These are phyloP conservation scores for Backusella westeae DNA, from an alignment of 192 early-diverging fungal genomes.

Conservation along the genomic window DNA sequence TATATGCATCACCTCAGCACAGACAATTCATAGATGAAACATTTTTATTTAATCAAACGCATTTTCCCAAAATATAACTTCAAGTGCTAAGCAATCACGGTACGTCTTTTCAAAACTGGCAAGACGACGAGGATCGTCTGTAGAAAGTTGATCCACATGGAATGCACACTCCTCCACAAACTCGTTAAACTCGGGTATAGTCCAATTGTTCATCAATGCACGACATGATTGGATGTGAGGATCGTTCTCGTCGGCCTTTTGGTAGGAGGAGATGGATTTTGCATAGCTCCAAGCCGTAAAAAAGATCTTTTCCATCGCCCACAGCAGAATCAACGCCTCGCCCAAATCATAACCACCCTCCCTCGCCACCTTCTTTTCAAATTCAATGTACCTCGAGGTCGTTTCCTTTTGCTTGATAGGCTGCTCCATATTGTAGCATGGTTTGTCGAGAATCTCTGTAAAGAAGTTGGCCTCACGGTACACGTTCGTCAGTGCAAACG, in stretches of 20 bases:
- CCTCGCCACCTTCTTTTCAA: constrained; percentile 19
- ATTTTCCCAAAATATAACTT: constrained; percentile 21
- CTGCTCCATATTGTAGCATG: background rate
- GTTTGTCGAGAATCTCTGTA: constrained; percentile 6
- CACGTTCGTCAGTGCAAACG: constrained; percentile 21
- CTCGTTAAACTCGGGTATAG: constrained; percentile 11
- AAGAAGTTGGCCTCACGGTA: constrained; percentile 23
- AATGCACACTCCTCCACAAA: constrained; percentile 24
- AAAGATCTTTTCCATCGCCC: constrained; percentile 29
- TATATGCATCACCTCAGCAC: too few relatives aligned
- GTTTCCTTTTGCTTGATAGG: background rate
- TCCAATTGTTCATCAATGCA: constrained; percentile 22
- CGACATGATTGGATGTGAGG: constrained; percentile 8
- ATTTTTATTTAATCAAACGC: background rate
- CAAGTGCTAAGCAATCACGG: constrained; percentile 17
- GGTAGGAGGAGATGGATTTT: background rate
- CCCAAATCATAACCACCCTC: constrained; percentile 13
- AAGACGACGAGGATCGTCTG: background rate
- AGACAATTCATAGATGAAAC: too few relatives aligned
- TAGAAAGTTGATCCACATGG: background rate
- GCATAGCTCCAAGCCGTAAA: constrained; percentile 28
- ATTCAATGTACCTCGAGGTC: constrained; percentile 18
- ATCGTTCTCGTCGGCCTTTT: background rate
- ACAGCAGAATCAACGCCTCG: constrained; percentile 16
- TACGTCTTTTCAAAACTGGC: constrained; percentile 12